Evolutionary conservation across 345 rosid species (phyloP).

Genomic region (Populus davidiana): DNA sequence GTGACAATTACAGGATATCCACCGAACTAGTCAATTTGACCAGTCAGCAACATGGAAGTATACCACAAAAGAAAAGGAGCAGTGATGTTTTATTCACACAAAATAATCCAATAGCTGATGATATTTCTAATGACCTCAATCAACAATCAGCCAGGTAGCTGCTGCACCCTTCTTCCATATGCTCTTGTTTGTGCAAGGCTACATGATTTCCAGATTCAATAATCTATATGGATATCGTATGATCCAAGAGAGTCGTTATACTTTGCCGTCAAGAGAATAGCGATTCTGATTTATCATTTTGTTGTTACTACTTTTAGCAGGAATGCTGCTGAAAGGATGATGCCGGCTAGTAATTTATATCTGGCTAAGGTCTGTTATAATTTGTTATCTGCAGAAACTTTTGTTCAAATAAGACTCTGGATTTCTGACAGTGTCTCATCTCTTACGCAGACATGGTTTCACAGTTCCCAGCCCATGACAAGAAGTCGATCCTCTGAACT

Average conservation of each 20-base stretch:
- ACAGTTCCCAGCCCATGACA: constrained; percentile 71
- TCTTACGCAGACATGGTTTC: constrained; percentile 65
- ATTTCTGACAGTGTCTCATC: constrained; percentile 11
- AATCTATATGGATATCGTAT: neutral
- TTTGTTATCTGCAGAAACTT: neutral
- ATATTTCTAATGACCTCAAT: constrained; percentile 29
- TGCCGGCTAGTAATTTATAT: constrained; percentile 48
- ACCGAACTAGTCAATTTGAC: constrained; percentile 43
- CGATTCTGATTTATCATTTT: neutral
- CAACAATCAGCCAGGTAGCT: constrained; percentile 45
- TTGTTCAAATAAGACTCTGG: neutral
- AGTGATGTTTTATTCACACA: constrained; percentile 35
- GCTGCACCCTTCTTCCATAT: constrained; percentile 3
- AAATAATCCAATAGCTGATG: constrained; percentile 28
- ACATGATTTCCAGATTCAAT: neutral
- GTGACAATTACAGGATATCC: constrained; percentile 46
- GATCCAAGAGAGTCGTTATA: neutral
- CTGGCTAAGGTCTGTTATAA: constrained; percentile 54
- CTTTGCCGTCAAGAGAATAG: neutral
- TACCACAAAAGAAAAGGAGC: constrained; percentile 43
- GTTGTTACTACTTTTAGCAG: constrained; percentile 21
- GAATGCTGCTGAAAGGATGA: constrained; percentile 42
- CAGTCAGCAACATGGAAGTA: constrained; percentile 36
- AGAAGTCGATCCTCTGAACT: constrained; percentile 75
- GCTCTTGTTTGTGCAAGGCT: neutral